Base-by-base conservation (phyloP, 805 yeast species). In the Kodamaea restingae region DNA sequence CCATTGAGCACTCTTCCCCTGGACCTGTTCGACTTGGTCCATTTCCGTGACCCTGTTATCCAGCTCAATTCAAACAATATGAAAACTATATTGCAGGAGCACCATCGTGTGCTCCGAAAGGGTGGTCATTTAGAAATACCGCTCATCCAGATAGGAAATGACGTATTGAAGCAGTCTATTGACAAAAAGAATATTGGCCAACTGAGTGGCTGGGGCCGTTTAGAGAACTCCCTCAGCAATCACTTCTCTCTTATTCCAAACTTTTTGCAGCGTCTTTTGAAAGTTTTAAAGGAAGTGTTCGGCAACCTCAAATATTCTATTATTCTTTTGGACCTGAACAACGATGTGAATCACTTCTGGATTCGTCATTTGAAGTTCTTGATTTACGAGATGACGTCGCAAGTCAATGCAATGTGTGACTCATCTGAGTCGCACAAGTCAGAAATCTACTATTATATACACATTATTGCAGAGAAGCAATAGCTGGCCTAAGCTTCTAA, bases 101-200 rank as follows among this genome's bases (percentile, higher is more conserved):
- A 66, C 38, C 42, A 61, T 40, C 49, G 74, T 21, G 55, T 68
- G 15, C 51, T 69, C 36, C 59, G 57, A 39, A 44, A 39, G 4
- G 71, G 63, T 1, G 74, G 73, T 2, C 34, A 46, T 2, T 39
- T 68, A 8, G 71, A 67, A 37, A 31, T 61, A 8, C 69, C 70
- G 2, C 27, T 52, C 5, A 43, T 58, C 7, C 38, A 36, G 22
- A 21, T 42, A 15, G 50, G 50, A 4, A 32, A 36, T 10, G 50
- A 47, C 26, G 22, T 35, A 5, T 34, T 47, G 14, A 44, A 39
- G 15, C 28, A 32, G 20, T 26, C 32, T 8, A 36, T 47, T 21
- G 39, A 44, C 18, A 28, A 25, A 7, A 26, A 36, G n/a, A 21
- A 15, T 14, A 31, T 22, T 15, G 38, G 38, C 9, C 28, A 11